Evolutionary conservation across 1,284 basidiomycete species (phyloP).

Genomic region (Tetrapyrgos nigripes): DNA sequence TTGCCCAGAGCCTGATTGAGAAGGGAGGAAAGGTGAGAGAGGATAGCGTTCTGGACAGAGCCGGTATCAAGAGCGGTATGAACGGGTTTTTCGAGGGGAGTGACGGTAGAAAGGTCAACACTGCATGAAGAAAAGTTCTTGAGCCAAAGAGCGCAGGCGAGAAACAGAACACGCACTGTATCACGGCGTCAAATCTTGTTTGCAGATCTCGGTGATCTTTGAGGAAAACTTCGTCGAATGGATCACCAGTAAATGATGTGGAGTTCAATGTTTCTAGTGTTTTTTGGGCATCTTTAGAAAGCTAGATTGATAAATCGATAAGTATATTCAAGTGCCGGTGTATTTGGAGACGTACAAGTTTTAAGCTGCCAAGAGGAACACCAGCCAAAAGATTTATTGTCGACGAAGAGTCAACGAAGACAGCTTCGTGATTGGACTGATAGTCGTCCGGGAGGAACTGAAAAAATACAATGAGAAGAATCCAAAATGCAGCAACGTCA

Average conservation of each 20-base stretch:
- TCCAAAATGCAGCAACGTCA: slow-evolving; percentile 16
- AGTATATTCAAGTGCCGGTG: neutral
- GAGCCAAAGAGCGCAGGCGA: neutral
- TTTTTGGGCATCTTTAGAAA: slow-evolving; percentile 76
- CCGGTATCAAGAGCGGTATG: slow-evolving; percentile 66
- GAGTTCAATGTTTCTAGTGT: slow-evolving; percentile 70
- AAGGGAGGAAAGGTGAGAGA: slow-evolving; percentile 58
- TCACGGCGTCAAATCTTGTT: slow-evolving; percentile 69
- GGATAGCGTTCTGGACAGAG: slow-evolving; percentile 60
- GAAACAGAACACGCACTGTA: slow-evolving; percentile 50
- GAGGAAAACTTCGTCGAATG: slow-evolving; percentile 81
- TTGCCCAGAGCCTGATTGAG: slow-evolving; percentile 76
- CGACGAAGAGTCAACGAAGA: slow-evolving; percentile 86
- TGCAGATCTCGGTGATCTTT: slow-evolving; percentile 67
- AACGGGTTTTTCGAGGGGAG: slow-evolving; percentile 49
- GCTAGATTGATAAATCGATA: slow-evolving; percentile 46
- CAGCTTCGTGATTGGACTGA: slow-evolving; percentile 49
- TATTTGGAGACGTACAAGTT: slow-evolving; percentile 61
- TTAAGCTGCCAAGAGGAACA: slow-evolving; percentile 74
- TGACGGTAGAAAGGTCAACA: slow-evolving; percentile 64
- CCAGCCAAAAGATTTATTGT: slow-evolving; percentile 83
- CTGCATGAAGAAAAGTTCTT: slow-evolving; percentile 41
- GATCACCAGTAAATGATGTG: slow-evolving; percentile 54
- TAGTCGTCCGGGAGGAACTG: slow-evolving; percentile 68
- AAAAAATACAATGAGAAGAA: neutral